These are phyloP conservation scores for Globisporangium iwayamae DNA, from an alignment of 352 stramenopile genomes.

Conservation along the genomic window DNA sequence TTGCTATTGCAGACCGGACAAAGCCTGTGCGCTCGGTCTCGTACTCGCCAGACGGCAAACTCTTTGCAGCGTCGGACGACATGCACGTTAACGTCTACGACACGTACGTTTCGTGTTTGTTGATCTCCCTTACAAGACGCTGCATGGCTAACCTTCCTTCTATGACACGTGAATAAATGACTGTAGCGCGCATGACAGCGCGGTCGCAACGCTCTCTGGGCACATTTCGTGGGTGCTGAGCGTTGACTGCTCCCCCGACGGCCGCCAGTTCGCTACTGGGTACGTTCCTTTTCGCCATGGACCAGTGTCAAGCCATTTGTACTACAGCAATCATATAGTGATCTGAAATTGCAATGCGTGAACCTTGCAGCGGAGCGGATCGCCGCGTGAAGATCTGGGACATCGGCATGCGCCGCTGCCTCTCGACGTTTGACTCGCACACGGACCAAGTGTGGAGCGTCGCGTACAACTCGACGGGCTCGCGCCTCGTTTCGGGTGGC, in stretches of 20 bases:
- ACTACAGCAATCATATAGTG: no score
- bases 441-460: constrained; percentile 91
- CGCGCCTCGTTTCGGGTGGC: constrained; percentile 82
- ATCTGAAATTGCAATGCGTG: background rate
- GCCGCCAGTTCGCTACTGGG: constrained; percentile 84
- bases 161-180: background rate
- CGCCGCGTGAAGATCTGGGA: constrained; percentile 93
- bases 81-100: constrained; percentile 93
- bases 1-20: constrained; percentile 58
- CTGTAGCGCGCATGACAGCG: constrained; percentile 60
- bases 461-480: constrained; percentile 84
- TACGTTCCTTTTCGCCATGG: constrained; percentile 22
- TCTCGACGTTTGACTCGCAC: constrained; percentile 89
- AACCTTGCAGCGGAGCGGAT: constrained; percentile 59
- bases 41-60: constrained; percentile 81
- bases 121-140: background rate
- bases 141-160: background rate
- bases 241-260: constrained; percentile 79
- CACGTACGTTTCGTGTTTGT: constrained; percentile 52
- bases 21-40: constrained; percentile 86
- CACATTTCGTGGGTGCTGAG: constrained; percentile 89
- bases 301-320: background rate
- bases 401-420: constrained; percentile 78
- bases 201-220: constrained; percentile 79
- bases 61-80: constrained; percentile 89